Base-by-base conservation (phyloP, 78 protist genomes). In the Anaeramoeba ignava region DNA sequence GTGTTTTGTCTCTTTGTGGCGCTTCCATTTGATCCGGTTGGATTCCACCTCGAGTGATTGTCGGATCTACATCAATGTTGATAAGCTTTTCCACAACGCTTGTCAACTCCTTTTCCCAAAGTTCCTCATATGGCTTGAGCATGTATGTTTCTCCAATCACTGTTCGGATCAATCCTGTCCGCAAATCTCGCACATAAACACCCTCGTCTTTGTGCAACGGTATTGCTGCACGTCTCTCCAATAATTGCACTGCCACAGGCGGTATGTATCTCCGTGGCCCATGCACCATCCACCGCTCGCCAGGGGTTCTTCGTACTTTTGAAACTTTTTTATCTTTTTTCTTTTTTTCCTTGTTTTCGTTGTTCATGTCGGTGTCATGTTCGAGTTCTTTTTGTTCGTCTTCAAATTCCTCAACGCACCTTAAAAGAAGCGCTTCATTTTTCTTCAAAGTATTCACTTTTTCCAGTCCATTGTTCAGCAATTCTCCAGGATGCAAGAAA, bases 401-500 rank as follows among this genome's bases (percentile, higher is more conserved):
- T 54, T 39, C 41, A 38, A 90, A 86, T 27, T 2, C 23, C 83
- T 88, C 88, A 36, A 33, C 54, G 36, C 91, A 92, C 27, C 85
- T 41, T 54, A 92, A 89, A 36, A 88, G 78, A 54, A 92, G 87
- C 17, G 92, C 89, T 73, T 92, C 93, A 82, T 91, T 91, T 81
- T 84, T 83, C 1, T 80, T 84, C 33, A 92, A 67, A 34, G 91
- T 84, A 54, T 87, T 33, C 12, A 91, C 93, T 79, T 83, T 83
- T 82, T n/a, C n/a, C 37, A 91, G 81, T 39, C 91, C 89, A 41
- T 39, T 83, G 79, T 88, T 88, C n/a, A 92, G 91, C 39, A 84
- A 39, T 87, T 92, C 95, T 40, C 95, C 95, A 73, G 95, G 95
- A 23, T 85, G 39, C 41, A 92, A 80, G 92, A 92, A 92, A 91